These are phyloP conservation scores for Ophiosphaerella herpotricha DNA, from an alignment of 2,329 filamentous ascomycete genomes.

Conservation along the genomic window DNA sequence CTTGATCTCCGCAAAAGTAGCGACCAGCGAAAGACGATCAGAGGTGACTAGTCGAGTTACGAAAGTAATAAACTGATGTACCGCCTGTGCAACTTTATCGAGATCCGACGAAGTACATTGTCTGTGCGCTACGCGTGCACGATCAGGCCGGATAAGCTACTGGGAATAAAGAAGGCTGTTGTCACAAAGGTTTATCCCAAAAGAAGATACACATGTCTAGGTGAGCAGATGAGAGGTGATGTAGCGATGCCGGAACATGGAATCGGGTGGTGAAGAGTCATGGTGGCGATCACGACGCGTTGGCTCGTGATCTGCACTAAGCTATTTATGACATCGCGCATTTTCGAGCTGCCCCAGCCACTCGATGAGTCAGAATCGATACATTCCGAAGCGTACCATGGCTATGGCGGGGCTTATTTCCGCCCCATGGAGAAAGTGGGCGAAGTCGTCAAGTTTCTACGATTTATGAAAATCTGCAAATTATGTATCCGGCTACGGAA, in stretches of 20 bases:
- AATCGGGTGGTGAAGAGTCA: slow-evolving; percentile 9
- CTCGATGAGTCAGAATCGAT: neutral
- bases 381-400: too few relatives aligned
- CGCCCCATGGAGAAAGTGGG: neutral
- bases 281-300: neutral
- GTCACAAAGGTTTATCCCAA: slow-evolving; percentile 2
- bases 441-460: neutral
- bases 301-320: slow-evolving; percentile 1
- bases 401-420: too few relatives aligned
- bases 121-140: slow-evolving; percentile 27
- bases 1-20: neutral
- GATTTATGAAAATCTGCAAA: too few relatives aligned
- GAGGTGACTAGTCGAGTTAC: neutral
- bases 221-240: too few relatives aligned
- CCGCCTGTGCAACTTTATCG: slow-evolving; percentile 18
- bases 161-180: slow-evolving; percentile 12
- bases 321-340: slow-evolving; percentile 5
- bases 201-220: neutral
- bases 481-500: too few relatives aligned
- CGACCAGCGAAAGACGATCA: neutral
- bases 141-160: slow-evolving; percentile 17
- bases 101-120: slow-evolving; percentile 27
- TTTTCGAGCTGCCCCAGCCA: slow-evolving; percentile 22
- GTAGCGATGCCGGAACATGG: slow-evolving; percentile 1
- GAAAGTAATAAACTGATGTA: slow-evolving; percentile 8